These are phyloP conservation scores for Gyromitra esculenta DNA, from an alignment of 2,329 filamentous ascomycete genomes.

Conservation along the genomic window DNA sequence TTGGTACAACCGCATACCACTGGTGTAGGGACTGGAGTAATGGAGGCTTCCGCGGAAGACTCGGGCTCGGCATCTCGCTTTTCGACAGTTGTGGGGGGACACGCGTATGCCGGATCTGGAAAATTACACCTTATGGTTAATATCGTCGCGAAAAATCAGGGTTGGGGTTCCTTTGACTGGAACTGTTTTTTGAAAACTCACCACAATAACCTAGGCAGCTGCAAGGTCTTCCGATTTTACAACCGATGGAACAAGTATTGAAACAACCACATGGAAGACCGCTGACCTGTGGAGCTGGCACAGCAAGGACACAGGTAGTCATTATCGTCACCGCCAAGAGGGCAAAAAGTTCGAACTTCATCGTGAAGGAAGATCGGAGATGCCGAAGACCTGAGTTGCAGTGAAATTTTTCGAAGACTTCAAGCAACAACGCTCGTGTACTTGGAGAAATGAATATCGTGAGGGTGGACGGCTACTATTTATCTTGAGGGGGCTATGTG, in stretches of 20 bases:
- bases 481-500: neutral
- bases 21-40: neutral
- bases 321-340: neutral
- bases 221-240: neutral
- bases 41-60: neutral
- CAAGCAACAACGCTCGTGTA: neutral
- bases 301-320: neutral
- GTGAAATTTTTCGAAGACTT: neutral
- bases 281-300: neutral
- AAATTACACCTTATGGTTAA: neutral
- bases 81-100: neutral
- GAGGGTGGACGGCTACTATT: neutral
- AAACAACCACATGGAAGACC: neutral
- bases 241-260: neutral
- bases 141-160: neutral
- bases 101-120: slow-evolving; percentile 3
- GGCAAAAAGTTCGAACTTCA: slow-evolving; percentile 7
- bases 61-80: neutral
- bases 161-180: neutral
- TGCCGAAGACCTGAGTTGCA: neutral
- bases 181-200: neutral
- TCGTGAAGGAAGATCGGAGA: neutral
- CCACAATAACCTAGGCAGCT: neutral
- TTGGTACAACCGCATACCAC: slow-evolving; percentile 14
- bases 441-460: neutral